Percentiles rank a stretch among this genome's conserved stretches.
phyloP scores from a whole-genome alignment of 371 early-diverging fungal species.

The Syncephalastrum racemosum region DNA sequence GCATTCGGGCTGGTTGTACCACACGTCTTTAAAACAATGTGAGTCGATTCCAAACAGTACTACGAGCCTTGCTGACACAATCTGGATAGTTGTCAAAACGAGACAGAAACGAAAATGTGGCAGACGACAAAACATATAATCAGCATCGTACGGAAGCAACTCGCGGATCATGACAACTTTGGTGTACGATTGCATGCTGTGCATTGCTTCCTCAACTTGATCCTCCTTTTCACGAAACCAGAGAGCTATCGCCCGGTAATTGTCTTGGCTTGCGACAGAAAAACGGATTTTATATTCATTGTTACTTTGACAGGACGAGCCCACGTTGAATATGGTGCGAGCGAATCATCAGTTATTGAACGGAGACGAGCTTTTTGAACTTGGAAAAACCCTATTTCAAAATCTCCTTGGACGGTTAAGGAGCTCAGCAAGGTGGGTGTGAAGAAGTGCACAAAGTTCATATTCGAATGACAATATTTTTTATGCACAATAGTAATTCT shows the following conservation, averaged over 20 bases:
- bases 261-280: too few species aligned
- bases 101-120: constrained; percentile 47
- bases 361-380: constrained; percentile 13
- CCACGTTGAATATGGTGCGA: constrained; percentile 37
- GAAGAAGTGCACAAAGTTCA: not conserved
- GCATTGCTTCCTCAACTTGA: constrained; percentile 47
- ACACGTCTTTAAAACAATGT: constrained; percentile 37
- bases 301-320: constrained; percentile 24
- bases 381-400: too few species aligned
- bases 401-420: too few species aligned
- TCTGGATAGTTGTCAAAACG: constrained; percentile 41
- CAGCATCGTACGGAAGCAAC: constrained; percentile 16
- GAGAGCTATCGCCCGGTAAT: constrained; percentile 5
- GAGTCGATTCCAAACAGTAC: constrained; percentile 14
- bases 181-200: constrained; percentile 42
- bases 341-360: constrained; percentile 45
- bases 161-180: constrained; percentile 32
- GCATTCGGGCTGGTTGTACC: constrained; percentile 46
- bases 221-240: constrained; percentile 36
- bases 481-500: constrained; percentile 14
- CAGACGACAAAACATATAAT: constrained; percentile 27
- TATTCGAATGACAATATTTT: not conserved
- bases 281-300: too few species aligned
- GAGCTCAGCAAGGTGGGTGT: not conserved
- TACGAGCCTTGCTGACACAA: constrained; percentile 1